Evolutionary conservation across 2,329 filamentous ascomycete genomes (phyloP), one percentile per base, ranked within the genome.

Genomic region (Epichloe amarillans): DNA sequence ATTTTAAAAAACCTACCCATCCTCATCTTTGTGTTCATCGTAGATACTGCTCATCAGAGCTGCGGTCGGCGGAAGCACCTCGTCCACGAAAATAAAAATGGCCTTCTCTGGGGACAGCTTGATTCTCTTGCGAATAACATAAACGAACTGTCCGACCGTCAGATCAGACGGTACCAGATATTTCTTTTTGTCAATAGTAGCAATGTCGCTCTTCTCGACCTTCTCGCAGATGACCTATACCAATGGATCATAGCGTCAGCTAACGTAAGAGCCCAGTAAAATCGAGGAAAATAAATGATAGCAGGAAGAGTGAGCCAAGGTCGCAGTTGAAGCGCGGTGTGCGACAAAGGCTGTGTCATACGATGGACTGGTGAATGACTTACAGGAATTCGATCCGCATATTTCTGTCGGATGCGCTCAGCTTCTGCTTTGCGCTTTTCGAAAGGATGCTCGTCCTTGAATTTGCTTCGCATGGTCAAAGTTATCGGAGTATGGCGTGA

Each of bases 381-480:
- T 82, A 96, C 93, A 48, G 93, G 93, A 73, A 98, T 98, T 64
- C 93, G 88, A 71, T 98, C 93, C 61, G 88, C 83, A 70, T 98
- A 98, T 75, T 98, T 98, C 77, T 96, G 90, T 61, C 93, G 89
- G 70, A 96, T 96, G 71, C 93, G 90, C 79, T 98, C 93, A 68
- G 93, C 93, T 76, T 98, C 93, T 59, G 93, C 93, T 88, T 97
- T 96, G 76, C 93, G 89, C 88, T 98, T 98, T 85, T 97, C 93
- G 70, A 97, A 97, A 63, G 88, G 89, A 72, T 97, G 93, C 82
- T 97, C 93, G 84, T 98, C 93, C 89, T 98, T 98, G 74, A 98
- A 98, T 83, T 97, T 97, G 79, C 88, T 95, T 69, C 90, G 86
- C 89, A 96, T 96, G 60, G 66, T 88, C 33, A 51, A 45, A 77